A percentile compares a stretch with the other conserved stretches of the same genome.
phyloP scores from a whole-genome alignment of 164 flowering plant species.

The Umbellularia californica region DNA sequence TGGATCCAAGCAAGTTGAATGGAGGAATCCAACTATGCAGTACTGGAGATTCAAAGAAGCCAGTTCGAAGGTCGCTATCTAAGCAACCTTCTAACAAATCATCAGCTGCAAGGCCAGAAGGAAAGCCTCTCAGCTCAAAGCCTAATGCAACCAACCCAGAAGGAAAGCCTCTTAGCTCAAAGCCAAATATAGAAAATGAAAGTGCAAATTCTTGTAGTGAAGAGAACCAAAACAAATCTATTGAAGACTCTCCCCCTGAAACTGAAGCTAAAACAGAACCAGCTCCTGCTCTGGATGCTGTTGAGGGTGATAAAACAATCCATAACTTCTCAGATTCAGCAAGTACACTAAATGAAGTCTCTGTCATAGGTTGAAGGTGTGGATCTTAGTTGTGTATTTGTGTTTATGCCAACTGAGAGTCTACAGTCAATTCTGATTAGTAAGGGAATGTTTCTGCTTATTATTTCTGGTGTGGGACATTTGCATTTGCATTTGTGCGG shows the following conservation, averaged over 20 bases:
- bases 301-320: neutral
- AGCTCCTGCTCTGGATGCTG: slow-evolving; percentile 5
- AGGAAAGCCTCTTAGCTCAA: slow-evolving; percentile 28
- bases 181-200: slow-evolving; percentile 23
- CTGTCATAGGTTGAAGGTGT: slow-evolving; percentile 28
- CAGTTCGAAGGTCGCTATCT: slow-evolving; percentile 40
- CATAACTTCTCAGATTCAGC: slow-evolving; percentile 18
- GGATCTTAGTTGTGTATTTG: neutral
- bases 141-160: slow-evolving; percentile 24
- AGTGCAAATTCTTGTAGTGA: slow-evolving; percentile 8
- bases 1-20: slow-evolving; percentile 25
- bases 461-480: neutral
- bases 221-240: slow-evolving; percentile 16
- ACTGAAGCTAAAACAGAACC: slow-evolving; percentile 17
- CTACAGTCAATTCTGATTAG: slow-evolving; percentile 30
- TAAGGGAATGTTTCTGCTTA: slow-evolving; percentile 5
- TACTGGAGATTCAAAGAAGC: slow-evolving; percentile 30
- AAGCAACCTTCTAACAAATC: slow-evolving; percentile 41
- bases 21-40: slow-evolving; percentile 16
- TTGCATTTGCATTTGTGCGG: neutral
- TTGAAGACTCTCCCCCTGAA: slow-evolving; percentile 9
- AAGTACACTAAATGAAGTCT: slow-evolving; percentile 27
- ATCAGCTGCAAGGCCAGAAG: slow-evolving; percentile 24
- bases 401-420: neutral
- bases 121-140: slow-evolving; percentile 28